These are phyloP conservation scores for Citrus medica DNA, from an alignment of 345 rosid genomes.

Conservation along the genomic window DNA sequence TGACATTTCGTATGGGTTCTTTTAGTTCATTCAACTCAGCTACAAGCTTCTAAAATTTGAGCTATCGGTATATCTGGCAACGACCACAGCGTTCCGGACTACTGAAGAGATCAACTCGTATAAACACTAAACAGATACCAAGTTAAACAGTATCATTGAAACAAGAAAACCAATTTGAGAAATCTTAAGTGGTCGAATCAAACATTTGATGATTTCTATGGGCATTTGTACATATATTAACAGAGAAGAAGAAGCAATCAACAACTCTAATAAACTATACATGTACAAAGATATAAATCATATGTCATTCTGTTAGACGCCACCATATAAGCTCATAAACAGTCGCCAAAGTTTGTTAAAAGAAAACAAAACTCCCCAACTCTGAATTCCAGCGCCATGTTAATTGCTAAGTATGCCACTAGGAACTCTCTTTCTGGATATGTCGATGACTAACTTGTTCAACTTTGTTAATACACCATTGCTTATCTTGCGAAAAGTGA, in stretches of 20 bases:
- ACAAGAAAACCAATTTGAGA: too few species aligned
- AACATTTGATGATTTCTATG: background rate
- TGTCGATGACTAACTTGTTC: background rate
- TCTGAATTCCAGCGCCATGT: background rate
- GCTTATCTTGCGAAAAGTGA: background rate
- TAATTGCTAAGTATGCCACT: background rate
- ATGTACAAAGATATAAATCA: background rate
- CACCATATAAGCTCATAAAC: background rate
- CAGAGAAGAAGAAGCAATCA: background rate
- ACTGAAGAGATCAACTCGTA: background rate
- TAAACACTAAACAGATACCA: background rate
- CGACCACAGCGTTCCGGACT: background rate
- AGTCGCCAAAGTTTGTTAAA: background rate
- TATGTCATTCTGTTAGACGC: background rate
- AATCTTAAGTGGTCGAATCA: background rate
- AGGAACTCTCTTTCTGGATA: background rate
- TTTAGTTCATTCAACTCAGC: background rate
- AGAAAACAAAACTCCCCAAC: background rate
- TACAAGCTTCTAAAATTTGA: background rate
- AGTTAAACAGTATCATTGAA: too few species aligned
- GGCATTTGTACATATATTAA: background rate
- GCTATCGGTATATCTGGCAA: background rate
- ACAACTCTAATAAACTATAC: background rate
- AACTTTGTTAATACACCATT: background rate
- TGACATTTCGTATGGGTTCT: background rate